Evolutionary conservation across 345 rosid genomes (phyloP).

Genomic region (Pistacia integerrima): DNA sequence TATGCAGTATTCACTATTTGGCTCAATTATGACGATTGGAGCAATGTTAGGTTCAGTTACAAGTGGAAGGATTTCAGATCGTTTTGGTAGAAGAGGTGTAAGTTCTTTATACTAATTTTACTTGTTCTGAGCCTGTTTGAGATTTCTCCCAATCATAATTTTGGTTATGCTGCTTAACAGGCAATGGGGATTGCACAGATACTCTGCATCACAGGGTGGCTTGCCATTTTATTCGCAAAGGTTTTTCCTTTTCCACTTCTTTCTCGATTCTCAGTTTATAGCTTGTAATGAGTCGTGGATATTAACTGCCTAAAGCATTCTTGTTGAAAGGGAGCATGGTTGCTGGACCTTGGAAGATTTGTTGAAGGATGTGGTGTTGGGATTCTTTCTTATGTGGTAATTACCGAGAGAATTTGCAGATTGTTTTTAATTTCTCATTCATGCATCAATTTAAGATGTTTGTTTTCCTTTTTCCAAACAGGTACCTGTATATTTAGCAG

Average conservation of each 20-base stretch:
- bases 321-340: slow-evolving; percentile 31
- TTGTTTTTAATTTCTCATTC: background rate
- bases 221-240: background rate
- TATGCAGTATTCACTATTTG: background rate
- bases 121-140: background rate
- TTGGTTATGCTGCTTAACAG: background rate
- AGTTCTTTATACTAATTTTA: background rate
- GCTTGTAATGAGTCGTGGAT: background rate
- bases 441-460: background rate
- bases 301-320: background rate
- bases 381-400: slow-evolving; percentile 33
- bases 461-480: background rate
- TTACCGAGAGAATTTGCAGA: background rate
- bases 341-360: slow-evolving; percentile 39
- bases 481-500: background rate
- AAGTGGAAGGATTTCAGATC: background rate
- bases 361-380: slow-evolving; percentile 33
- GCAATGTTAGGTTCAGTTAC: background rate
- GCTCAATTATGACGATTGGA: background rate
- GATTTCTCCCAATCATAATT: no score
- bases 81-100: background rate
- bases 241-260: background rate
- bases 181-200: background rate
- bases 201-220: background rate
- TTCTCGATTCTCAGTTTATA: background rate